Conservation (phyloP, 2,329 filamentous ascomycete genomes). For the Aspergillus versicolor region DNA sequence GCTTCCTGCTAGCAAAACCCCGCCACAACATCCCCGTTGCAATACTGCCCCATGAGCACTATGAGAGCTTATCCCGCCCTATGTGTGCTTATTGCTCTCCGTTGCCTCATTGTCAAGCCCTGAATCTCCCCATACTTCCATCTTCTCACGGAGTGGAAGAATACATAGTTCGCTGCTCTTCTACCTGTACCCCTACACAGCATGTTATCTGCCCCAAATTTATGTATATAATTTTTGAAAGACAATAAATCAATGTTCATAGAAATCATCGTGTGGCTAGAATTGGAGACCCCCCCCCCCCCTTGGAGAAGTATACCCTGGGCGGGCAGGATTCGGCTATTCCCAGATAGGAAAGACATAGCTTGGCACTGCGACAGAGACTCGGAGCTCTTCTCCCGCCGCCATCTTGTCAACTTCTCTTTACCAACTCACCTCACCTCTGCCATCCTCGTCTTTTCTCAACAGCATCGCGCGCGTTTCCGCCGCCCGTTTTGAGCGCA, state of each 20-base stretch:
- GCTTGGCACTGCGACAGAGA: conserved; percentile 20
- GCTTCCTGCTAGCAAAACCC: neutral
- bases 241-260: conserved; percentile 7
- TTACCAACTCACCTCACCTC: conserved; percentile 3
- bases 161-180: neutral
- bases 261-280: neutral
- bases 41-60: neutral
- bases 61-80: neutral
- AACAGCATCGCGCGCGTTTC: neutral
- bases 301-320: neutral
- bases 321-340: conserved; percentile 1
- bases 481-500: neutral
- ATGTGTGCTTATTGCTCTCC: neutral
- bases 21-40: neutral
- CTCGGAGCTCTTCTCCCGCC: conserved; percentile 7
- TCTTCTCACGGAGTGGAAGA: neutral
- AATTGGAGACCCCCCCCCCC: neutral
- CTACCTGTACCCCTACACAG: neutral
- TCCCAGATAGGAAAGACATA: conserved; percentile 19
- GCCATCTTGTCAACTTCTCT: conserved; percentile 5
- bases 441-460: neutral
- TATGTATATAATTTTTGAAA: conserved; percentile 17
- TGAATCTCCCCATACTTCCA: neutral
- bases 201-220: conserved; percentile 5
- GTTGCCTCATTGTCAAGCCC: conserved; percentile 1